Conservation (phyloP, 1,139 yeast genomes). For the Spathaspora sp. region DNA sequence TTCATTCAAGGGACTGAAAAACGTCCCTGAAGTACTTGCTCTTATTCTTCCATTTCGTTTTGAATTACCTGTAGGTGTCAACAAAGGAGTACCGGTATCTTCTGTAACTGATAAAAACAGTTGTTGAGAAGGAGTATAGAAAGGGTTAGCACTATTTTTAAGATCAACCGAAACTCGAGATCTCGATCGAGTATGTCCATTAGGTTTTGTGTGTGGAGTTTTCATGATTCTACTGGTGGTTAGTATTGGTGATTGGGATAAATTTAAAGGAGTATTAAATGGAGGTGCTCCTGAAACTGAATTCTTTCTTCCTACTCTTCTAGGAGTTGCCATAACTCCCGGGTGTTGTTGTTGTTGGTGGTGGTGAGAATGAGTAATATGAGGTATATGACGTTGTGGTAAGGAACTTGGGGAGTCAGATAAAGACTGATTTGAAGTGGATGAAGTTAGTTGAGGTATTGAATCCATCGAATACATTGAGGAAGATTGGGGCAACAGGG, state of each 20-base stretch:
- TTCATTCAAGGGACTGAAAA: constrained; percentile 17
- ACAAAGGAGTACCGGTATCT: constrained; percentile 35
- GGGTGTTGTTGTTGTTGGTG: constrained; percentile 11
- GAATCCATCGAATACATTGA: constrained; percentile 46
- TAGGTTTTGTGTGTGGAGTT: constrained; percentile 25
- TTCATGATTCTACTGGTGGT: constrained; percentile 26
- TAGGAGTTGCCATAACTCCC: constrained; percentile 27
- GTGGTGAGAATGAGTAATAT: constrained; percentile 14
- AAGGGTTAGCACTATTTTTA: constrained; percentile 37
- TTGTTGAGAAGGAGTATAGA: constrained; percentile 40
- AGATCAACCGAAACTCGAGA: constrained; percentile 42
- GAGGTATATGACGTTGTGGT: constrained; percentile 8
- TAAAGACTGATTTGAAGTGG: constrained; percentile 37
- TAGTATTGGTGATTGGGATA: constrained; percentile 25
- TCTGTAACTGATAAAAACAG: constrained; percentile 41
- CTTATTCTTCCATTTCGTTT: background rate
- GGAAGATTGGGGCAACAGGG: constrained; percentile 24
- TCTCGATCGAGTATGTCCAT: constrained; percentile 42
- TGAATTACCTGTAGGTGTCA: constrained; percentile 23
- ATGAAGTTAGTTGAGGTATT: constrained; percentile 36
- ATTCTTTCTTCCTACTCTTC: constrained; percentile 30
- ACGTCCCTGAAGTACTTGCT: constrained; percentile 9
- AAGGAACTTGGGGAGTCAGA: constrained; percentile 32
- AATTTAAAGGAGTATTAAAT: constrained; percentile 29
- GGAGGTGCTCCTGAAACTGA: constrained; percentile 27